Percentiles rank a stretch among this genome's conserved stretches.
Evolutionary conservation across 495 filamentous ascomycete species (phyloP).

Genomic region (Daldinia loculata): DNA sequence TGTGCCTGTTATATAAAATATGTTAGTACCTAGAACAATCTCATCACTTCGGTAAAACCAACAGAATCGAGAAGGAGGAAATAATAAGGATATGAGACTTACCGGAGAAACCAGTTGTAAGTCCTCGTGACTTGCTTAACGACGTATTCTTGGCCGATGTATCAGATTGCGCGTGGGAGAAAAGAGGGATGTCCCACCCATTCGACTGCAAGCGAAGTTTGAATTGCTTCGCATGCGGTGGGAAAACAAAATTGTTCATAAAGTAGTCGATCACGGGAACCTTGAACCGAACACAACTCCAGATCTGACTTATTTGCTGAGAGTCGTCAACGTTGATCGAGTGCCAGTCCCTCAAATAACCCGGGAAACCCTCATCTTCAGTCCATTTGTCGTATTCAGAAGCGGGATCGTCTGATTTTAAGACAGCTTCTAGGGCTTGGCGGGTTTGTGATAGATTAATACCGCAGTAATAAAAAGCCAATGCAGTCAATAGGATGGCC

Average conservation of each 20-base stretch:
- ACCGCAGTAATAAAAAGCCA: constrained; percentile 61
- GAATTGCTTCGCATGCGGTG: constrained; percentile 61
- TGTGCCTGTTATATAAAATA: constrained; percentile 49
- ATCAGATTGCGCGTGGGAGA: constrained; percentile 5
- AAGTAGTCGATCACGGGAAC: constrained; percentile 58
- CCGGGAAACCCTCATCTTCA: constrained; percentile 50
- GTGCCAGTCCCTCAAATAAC: constrained; percentile 53
- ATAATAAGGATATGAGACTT: not conserved
- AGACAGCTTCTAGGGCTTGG: constrained; percentile 50
- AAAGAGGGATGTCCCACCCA: constrained; percentile 62
- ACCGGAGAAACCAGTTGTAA: constrained; percentile 59
- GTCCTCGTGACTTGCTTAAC: constrained; percentile 6
- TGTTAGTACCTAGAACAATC: not conserved
- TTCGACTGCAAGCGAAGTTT: constrained; percentile 58
- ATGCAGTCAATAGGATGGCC: constrained; percentile 59
- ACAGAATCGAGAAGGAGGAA: not conserved
- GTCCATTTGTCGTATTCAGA: constrained; percentile 61
- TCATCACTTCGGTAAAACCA: too few species aligned
- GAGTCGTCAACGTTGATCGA: constrained; percentile 60
- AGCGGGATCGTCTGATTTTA: constrained; percentile 61
- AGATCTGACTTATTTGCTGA: constrained; percentile 54
- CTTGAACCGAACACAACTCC: constrained; percentile 50
- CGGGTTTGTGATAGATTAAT: constrained; percentile 51
- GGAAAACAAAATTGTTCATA: constrained; percentile 64
- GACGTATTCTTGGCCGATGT: constrained; percentile 8